Evolutionary conservation across 441 rosid genomes (phyloP).

Genomic region (Lagerstroemia fauriei): DNA sequence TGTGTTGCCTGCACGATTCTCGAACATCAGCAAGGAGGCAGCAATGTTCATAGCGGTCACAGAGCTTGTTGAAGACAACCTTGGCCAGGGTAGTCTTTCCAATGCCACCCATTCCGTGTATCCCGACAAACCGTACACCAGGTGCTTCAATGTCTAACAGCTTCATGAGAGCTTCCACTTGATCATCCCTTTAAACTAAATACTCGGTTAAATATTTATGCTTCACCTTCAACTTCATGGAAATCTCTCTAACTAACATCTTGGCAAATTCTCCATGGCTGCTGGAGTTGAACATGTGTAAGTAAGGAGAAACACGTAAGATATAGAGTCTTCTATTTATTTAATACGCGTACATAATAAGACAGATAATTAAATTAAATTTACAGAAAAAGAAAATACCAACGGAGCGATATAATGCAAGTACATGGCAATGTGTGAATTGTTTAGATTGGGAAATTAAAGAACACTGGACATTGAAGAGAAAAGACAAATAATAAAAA

Average conservation of each 20-base stretch:
- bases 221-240: neutral
- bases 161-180: neutral
- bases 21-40: constrained; percentile 3
- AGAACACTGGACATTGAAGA: no score
- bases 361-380: no score
- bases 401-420: no score
- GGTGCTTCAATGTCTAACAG: neutral
- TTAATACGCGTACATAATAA: no score
- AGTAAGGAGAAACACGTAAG: neutral
- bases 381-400: no score
- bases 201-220: neutral
- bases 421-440: no score
- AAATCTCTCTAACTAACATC: neutral
- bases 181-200: neutral
- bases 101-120: constrained; percentile 10
- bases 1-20: neutral
- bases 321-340: no score
- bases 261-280: neutral
- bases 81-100: constrained; percentile 16
- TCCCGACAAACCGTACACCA: constrained; percentile 4
- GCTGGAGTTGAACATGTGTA: neutral
- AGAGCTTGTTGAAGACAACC: constrained; percentile 2
- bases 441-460: no score
- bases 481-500: no score
- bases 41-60: neutral